Conservation (phyloP, 176 grass and related monocot species). For the Zoysia japonica region DNA sequence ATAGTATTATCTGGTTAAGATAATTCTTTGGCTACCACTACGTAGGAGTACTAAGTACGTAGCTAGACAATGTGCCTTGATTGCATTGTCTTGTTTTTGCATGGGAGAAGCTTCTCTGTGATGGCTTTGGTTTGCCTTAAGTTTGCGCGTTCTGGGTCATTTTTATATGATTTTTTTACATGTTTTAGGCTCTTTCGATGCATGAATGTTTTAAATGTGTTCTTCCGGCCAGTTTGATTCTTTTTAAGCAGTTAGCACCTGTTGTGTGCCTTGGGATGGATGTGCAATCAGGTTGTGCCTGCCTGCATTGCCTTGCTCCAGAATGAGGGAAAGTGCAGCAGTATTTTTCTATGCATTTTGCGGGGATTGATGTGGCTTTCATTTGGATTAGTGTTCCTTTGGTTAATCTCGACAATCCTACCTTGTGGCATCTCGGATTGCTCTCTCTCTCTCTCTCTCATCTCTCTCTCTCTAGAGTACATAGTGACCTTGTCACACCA, state of each 20-base stretch:
- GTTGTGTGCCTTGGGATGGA: slow-evolving; percentile 46
- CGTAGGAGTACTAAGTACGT: slow-evolving; percentile 18
- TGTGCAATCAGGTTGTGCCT: slow-evolving; percentile 36
- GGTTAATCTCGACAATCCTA: slow-evolving; percentile 41
- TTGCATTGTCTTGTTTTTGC: slow-evolving; percentile 29
- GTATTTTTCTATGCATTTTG: slow-evolving; percentile 39
- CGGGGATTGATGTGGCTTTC: slow-evolving; percentile 38
- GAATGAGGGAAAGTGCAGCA: background rate
- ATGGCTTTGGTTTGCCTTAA: slow-evolving; percentile 40
- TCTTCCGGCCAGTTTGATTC: slow-evolving; percentile 34
- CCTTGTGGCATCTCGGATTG: slow-evolving; percentile 25
- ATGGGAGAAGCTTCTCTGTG: slow-evolving; percentile 62
- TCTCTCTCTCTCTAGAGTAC: slow-evolving; percentile 34
- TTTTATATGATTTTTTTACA: slow-evolving; percentile 55
- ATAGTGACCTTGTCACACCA: slow-evolving; percentile 66
- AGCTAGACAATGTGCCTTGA: background rate
- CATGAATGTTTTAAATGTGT: slow-evolving; percentile 24
- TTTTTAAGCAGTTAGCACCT: slow-evolving; percentile 35
- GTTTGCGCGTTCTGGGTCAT: slow-evolving; percentile 26
- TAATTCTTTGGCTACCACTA: slow-evolving; percentile 8
- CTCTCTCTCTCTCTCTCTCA: background rate
- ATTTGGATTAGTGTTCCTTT: slow-evolving; percentile 38
- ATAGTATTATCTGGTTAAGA: background rate
- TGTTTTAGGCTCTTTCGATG: slow-evolving; percentile 22
- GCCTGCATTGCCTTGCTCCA: slow-evolving; percentile 29